Conservation (phyloP, 1,139 yeast genomes). For the Ashbya aceris region DNA sequence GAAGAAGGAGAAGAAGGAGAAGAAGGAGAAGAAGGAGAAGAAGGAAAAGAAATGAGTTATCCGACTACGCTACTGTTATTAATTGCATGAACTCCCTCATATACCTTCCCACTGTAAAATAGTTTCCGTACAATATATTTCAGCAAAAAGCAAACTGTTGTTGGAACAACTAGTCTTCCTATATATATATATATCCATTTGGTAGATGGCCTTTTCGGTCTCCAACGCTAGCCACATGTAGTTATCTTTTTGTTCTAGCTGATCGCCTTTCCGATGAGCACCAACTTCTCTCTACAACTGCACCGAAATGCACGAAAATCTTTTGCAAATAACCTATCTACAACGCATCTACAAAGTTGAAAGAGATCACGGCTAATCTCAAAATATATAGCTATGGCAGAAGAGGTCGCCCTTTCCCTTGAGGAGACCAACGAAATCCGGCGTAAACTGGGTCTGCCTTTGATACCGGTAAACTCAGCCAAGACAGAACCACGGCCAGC, state of each 20-base stretch:
- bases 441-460: slow-evolving; percentile 40
- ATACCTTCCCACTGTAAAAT: slow-evolving; percentile 2
- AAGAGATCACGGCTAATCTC: background rate
- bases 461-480: slow-evolving; percentile 28
- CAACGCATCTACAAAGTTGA: background rate
- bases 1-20: slow-evolving; percentile 35
- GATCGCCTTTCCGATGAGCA: too few relatives aligned
- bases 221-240: background rate
- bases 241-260: too few relatives aligned
- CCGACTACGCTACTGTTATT: background rate
- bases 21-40: slow-evolving; percentile 31
- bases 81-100: slow-evolving; percentile 3
- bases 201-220: background rate
- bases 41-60: slow-evolving; percentile 10
- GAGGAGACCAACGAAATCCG: slow-evolving; percentile 49
- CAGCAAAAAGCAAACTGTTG: background rate
- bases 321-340: too few relatives aligned
- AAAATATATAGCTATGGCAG: slow-evolving; percentile 15
- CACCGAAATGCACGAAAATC: too few relatives aligned
- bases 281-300: too few relatives aligned
- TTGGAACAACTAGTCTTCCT: background rate
- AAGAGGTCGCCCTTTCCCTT: slow-evolving; percentile 32
- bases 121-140: slow-evolving; percentile 1
- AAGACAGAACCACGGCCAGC: background rate
- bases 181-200: background rate